Evolutionary conservation across 495 filamentous ascomycete genomes (phyloP), one percentile per base, ranked within the genome.

Genomic region (Astrocystis sublimbata): DNA sequence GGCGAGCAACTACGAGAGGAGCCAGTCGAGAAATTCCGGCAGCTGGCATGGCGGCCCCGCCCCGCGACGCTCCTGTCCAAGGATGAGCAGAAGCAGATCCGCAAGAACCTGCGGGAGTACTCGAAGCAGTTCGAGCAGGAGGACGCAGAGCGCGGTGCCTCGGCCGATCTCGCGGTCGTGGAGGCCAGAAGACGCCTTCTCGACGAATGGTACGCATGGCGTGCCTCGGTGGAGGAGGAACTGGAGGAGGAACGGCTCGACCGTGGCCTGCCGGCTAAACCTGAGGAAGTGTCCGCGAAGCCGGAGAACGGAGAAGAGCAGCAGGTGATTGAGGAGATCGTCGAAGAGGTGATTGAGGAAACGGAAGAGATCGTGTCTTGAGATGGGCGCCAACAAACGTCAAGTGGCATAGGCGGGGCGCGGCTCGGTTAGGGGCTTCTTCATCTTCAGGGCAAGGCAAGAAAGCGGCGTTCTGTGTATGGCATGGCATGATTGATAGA

Each of bases 71-170:
- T 98, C 53, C 89, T 98, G 58, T 85, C 85, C 77, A 92, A 92
- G 75, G 91, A 97, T 66, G 92, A 97, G 81, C 93, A 97, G 81
- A 96, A 97, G 83, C 82, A 88, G 68, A 92, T 97, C 71, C 96
- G 96, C 79, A 96, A 96, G 86, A 98, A 97, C 79, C 88, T 98
- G 46, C 89, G 93, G 46, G 94, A 98, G 77, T 98, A 96, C 85
- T 90, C 86, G 71, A 89, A 89, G 75, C 79, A 91, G 58, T 98
- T 98, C 79, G 96, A 98, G 62, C 90, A 94, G 77, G 90, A 97
- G 75, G 94, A 98, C 75, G 86, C 88, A 66, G 91, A 92, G 65
- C 92, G 92, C 65, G 91, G 92, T 74, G 91, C 91, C 66, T 91
- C 91, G 58, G 94, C 93, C 69, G 93, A 97, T 78, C 87, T 92